These are phyloP conservation scores for Hypoxylon lenormandii DNA, from an alignment of 495 filamentous ascomycete genomes.

Conservation along the genomic window DNA sequence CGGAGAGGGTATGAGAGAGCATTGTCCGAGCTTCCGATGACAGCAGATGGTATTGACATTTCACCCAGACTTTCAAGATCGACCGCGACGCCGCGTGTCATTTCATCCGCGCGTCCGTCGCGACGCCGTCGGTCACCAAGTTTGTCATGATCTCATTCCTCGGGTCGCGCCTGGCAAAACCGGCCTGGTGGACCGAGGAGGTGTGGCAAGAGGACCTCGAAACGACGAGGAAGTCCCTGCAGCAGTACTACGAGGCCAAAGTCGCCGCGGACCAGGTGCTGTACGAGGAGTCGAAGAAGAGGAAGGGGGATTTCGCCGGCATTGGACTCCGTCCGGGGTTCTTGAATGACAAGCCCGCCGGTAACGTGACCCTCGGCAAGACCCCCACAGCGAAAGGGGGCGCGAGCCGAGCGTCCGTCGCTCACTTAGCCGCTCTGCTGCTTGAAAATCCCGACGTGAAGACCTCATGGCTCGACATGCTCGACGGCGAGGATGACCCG, in stretches of 20 bases:
- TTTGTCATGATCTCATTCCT: conserved; percentile 81
- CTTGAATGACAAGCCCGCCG: conserved; percentile 70
- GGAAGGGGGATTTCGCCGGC: conserved; percentile 65
- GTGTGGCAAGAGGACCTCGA: conserved; percentile 65
- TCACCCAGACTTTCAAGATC: conserved; percentile 59
- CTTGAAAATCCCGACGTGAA: conserved; percentile 67
- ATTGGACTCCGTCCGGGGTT: conserved; percentile 76
- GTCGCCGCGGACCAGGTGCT: conserved; percentile 78
- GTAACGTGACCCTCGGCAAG: conserved; percentile 74
- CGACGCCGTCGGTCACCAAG: conserved; percentile 70
- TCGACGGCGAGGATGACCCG: conserved; percentile 68
- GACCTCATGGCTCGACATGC: conserved; percentile 61
- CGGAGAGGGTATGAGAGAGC: conserved; percentile 58
- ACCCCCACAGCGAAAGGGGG: conserved; percentile 63
- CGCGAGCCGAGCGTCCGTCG: conserved; percentile 76
- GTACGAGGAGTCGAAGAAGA: conserved; percentile 64
- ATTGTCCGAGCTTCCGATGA: background rate
- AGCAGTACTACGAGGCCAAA: conserved; percentile 79
- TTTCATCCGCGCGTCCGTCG: conserved; percentile 75
- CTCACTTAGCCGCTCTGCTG: conserved; percentile 72
- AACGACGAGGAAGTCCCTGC: conserved; percentile 66
- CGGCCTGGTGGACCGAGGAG: conserved; percentile 76
- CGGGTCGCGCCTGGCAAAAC: conserved; percentile 67
- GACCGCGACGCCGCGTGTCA: conserved; percentile 76
- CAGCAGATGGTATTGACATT: background rate